Conservation (phyloP, 2,329 filamentous ascomycete genomes). For the Penicillium sp. region DNA sequence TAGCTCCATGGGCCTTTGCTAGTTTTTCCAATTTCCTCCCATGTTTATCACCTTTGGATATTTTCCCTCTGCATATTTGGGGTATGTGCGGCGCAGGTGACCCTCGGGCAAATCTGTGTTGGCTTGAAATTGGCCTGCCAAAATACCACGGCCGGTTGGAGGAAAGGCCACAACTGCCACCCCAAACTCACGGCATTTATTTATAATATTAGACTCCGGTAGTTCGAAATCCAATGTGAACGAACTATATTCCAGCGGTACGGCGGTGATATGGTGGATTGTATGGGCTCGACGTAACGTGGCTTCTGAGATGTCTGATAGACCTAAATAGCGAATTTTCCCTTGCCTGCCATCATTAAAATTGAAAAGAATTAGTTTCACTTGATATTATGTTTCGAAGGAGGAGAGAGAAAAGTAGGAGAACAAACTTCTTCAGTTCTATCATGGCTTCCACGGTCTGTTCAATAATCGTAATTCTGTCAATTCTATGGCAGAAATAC, state of each 20-base stretch:
- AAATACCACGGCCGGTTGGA: slow-evolving; percentile 45
- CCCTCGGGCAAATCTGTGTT: slow-evolving; percentile 50
- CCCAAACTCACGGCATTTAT: slow-evolving; percentile 53
- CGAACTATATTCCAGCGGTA: slow-evolving; percentile 54
- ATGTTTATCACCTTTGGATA: slow-evolving; percentile 52
- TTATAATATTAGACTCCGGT: slow-evolving; percentile 41
- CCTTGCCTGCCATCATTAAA: slow-evolving; percentile 36
- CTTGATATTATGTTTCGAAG: too few species aligned
- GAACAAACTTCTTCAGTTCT: slow-evolving; percentile 20
- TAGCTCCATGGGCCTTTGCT: slow-evolving; percentile 55
- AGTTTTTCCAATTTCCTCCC: slow-evolving; percentile 55
- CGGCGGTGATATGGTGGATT: slow-evolving; percentile 50
- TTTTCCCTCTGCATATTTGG: slow-evolving; percentile 56
- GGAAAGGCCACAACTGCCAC: slow-evolving; percentile 47
- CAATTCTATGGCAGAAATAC: neutral
- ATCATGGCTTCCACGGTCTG: slow-evolving; percentile 10
- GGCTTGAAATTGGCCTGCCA: slow-evolving; percentile 44
- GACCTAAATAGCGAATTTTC: slow-evolving; percentile 54
- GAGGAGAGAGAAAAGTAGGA: too few species aligned
- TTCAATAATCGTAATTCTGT: slow-evolving; percentile 8
- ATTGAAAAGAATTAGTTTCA: neutral
- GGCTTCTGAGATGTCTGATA: slow-evolving; percentile 49
- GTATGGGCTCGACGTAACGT: slow-evolving; percentile 52
- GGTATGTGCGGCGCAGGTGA: slow-evolving; percentile 54
- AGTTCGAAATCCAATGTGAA: slow-evolving; percentile 52